A percentile compares a stretch with the other conserved stretches of the same genome.
Evolutionary conservation across 2,329 filamentous ascomycete species (phyloP).

Genomic region (Nothopassalora personata): DNA sequence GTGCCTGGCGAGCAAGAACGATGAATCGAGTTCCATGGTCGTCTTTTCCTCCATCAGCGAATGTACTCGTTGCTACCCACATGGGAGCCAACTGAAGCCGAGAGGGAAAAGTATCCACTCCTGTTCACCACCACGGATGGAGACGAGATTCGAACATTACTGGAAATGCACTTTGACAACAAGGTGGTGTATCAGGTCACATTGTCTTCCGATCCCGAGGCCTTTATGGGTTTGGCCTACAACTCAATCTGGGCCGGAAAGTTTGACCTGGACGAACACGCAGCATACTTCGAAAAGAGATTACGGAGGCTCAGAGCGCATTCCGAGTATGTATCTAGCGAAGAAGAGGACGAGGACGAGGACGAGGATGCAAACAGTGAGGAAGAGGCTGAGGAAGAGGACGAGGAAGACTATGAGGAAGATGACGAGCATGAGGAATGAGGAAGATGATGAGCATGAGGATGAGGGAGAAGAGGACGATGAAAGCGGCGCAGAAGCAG

Average conservation of each 20-base stretch:
- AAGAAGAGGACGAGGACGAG: neutral
- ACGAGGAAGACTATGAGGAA: neutral
- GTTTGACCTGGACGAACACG: neutral
- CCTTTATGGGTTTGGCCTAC: neutral
- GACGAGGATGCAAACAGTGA: neutral
- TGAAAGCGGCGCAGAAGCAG: neutral
- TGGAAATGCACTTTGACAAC: neutral
- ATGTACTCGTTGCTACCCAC: neutral
- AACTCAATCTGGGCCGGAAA: neutral
- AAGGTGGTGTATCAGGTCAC: neutral
- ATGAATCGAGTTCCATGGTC: too few relatives aligned
- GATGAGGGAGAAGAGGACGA: neutral
- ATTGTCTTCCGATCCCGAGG: neutral
- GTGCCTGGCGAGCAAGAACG: too few relatives aligned
- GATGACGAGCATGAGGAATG: neutral
- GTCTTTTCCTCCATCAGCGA: neutral
- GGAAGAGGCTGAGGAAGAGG: neutral
- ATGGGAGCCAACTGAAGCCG: neutral
- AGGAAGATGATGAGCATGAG: neutral
- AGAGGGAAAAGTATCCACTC: neutral
- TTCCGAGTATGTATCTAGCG: too few relatives aligned
- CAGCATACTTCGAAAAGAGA: neutral
- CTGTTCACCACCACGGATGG: neutral
- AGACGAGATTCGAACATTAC: neutral
- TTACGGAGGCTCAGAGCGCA: too few relatives aligned